Base-by-base conservation (phyloP, 352 stramenopile species). In the Phytophthora meadii region DNA sequence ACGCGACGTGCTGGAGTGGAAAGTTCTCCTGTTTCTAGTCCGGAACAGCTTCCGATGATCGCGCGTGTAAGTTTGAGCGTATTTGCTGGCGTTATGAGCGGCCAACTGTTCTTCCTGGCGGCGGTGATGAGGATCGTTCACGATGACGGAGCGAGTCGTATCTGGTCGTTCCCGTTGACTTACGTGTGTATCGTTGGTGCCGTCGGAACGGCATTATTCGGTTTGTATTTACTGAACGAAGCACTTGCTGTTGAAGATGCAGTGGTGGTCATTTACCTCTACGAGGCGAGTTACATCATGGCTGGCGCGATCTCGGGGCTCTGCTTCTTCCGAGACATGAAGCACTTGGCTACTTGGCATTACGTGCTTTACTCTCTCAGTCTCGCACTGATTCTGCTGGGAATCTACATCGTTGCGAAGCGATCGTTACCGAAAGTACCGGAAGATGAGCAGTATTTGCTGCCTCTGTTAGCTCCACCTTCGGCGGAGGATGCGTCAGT, bases 321-420 rank as follows among this genome's bases (percentile, higher is more conserved):
- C 9, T 91, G 84, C 54, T 93, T 94, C 68, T 94, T 94, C 59
- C 72, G 76, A 22, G 86, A 94, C 63, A 93, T 94, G 86, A 77
- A 78, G 10, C 54, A 84, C 47, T 52, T 93, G 32, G 68, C 71
- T 25, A 53, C 71, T 6, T 91, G 84, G 83, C 83, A 90, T 54
- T 92, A 89, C 61, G 71, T 89, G 27, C 70, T 92, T 8, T 94
- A 94, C 42, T 87, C 81, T 10, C 64, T 91, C 3, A 92, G 86
- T 57, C 69, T 94, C 19, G 49, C 76, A 58, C 57, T 89, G 28
- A 94, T 94, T 63, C 50, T 94, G 27, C 24, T 90, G 14, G 86
- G 86, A 1, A 92, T 94, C 36, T 89, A 89, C 64, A 64, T 92
- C 2, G 82, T 94, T 7, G 79, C 85, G 5, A 80, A 80, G 46